These are phyloP conservation scores for Dryas integrifolia DNA, from an alignment of 331 rosid species.

Conservation along the genomic window DNA sequence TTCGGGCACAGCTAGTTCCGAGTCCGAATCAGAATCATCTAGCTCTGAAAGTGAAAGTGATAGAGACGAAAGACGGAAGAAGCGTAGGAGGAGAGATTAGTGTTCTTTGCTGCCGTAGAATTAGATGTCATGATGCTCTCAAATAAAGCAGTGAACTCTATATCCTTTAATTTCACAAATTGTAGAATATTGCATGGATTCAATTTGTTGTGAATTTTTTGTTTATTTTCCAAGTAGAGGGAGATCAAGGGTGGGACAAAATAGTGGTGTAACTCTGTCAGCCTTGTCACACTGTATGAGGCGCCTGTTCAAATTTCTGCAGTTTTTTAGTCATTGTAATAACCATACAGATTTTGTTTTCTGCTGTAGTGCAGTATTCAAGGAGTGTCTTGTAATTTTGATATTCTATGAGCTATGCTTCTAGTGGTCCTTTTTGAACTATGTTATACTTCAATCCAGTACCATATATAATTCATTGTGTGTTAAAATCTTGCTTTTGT, in stretches of 20 bases:
- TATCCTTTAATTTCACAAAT: background rate
- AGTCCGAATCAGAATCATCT: constrained; percentile 45
- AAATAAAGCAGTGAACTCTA: background rate
- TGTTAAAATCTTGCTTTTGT: too few relatives aligned
- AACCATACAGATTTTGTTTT: too few relatives aligned
- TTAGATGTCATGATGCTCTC: background rate
- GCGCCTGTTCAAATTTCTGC: background rate
- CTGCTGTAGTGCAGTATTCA: background rate
- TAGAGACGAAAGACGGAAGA: constrained; percentile 37
- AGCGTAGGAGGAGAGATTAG: constrained; percentile 49
- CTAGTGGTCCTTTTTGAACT: too few relatives aligned
- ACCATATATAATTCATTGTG: too few relatives aligned
- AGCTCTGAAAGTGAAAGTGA: constrained; percentile 48
- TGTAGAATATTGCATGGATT: background rate
- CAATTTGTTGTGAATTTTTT: background rate
- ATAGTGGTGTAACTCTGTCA: background rate
- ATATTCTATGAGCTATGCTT: background rate
- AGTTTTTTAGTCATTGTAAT: background rate
- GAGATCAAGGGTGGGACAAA: background rate
- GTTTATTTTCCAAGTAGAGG: background rate
- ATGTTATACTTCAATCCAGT: too few relatives aligned
- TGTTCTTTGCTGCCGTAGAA: background rate
- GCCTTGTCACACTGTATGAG: background rate
- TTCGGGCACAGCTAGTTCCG: constrained; percentile 41
- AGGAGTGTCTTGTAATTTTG: background rate